Evolutionary conservation across 257 asterid species (phyloP).

Genomic region (Petunia secreta): DNA sequence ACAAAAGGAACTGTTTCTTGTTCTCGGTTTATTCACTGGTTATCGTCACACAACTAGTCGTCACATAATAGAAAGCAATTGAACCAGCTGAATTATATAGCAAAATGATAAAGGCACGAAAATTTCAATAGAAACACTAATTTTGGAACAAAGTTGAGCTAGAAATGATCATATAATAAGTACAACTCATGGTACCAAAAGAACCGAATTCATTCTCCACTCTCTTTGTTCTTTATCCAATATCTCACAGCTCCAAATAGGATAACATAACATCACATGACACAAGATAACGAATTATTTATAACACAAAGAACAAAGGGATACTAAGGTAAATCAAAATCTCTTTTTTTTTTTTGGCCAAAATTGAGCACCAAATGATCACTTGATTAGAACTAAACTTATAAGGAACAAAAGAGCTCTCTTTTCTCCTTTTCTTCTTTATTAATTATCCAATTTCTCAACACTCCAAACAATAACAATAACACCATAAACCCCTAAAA

Average conservation of each 20-base stretch:
- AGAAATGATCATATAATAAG: neutral
- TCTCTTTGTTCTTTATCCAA: neutral
- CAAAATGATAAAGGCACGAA: neutral
- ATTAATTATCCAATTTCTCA: neutral
- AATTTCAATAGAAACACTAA: neutral
- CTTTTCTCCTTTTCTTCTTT: neutral
- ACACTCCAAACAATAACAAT: neutral
- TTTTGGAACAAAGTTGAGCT: neutral
- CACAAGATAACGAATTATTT: neutral
- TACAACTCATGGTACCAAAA: neutral
- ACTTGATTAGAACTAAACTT: neutral
- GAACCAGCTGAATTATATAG: neutral
- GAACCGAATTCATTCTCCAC: neutral
- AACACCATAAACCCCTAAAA: neutral
- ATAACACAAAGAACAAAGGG: neutral
- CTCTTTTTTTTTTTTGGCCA: neutral
- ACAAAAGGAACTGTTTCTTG: neutral
- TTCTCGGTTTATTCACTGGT: neutral
- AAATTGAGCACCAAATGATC: constrained; percentile 1
- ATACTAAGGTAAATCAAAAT: neutral
- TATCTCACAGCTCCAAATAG: neutral
- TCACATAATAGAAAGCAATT: neutral
- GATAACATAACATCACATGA: neutral
- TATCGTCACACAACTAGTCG: neutral
- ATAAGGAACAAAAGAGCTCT: neutral